Conservation (phyloP, 805 yeast genomes). For the Kodamaea neixiangensis region DNA sequence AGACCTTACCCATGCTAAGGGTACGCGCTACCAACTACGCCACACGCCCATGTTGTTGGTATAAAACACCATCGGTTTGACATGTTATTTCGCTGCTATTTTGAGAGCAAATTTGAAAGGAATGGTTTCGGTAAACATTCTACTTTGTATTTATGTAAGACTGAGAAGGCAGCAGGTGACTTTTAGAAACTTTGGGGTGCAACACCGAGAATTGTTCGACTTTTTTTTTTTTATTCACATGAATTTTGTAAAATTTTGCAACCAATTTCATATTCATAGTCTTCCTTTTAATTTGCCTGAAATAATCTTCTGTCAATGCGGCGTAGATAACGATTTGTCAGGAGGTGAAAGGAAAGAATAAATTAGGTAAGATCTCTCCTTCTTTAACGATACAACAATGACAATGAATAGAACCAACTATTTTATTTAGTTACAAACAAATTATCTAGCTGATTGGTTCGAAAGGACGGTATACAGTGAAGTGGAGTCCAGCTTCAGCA, state of each 20-base stretch:
- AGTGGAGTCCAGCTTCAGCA: neutral
- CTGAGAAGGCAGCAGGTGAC: too few species aligned
- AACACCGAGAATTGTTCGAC: neutral
- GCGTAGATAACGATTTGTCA: too few species aligned
- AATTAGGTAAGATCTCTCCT: too few species aligned
- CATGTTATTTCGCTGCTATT: neutral
- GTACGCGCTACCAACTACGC: conserved; percentile 85
- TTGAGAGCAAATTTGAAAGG: too few species aligned
- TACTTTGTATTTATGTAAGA: too few species aligned
- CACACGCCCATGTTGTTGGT: conserved; percentile 51
- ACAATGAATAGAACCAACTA: neutral
- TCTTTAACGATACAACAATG: neutral
- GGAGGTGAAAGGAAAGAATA: too few species aligned
- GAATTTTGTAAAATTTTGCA: neutral
- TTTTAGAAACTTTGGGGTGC: neutral
- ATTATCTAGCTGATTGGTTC: neutral
- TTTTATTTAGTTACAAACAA: neutral
- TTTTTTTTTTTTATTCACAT: neutral
- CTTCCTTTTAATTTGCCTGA: too few species aligned
- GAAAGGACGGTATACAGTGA: neutral
- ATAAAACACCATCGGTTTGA: neutral
- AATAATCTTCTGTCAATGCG: too few species aligned
- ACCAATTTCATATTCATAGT: too few species aligned
- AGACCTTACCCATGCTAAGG: conserved; percentile 81
- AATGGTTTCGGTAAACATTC: too few species aligned